Evolutionary conservation across 2,329 filamentous ascomycete species (phyloP).

Genomic region (Orbilia brochopaga): DNA sequence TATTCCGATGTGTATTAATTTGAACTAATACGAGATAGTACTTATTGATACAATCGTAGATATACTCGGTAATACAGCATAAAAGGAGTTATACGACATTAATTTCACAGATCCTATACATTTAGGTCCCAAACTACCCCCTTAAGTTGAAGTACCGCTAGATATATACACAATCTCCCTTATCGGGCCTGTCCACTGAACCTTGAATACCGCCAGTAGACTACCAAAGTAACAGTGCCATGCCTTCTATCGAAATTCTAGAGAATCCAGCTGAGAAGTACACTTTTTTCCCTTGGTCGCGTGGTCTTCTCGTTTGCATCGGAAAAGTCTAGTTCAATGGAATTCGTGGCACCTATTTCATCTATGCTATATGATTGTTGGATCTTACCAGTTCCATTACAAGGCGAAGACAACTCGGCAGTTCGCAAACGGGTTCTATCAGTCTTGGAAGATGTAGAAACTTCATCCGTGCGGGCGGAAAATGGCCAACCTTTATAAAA

Average conservation of each 20-base stretch:
- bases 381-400: constrained; percentile 5
- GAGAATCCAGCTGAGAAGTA: not conserved
- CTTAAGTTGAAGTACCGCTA: not conserved
- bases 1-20: no score
- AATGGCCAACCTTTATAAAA: no score
- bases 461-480: no score
- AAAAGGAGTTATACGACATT: no score
- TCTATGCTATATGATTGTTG: constrained; percentile 4
- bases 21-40: no score
- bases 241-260: not conserved
- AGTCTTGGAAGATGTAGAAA: not conserved
- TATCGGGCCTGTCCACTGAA: constrained; percentile 7
- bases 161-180: constrained; percentile 10
- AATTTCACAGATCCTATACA: not conserved
- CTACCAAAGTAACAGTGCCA: not conserved
- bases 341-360: constrained; percentile 14
- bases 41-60: no score
- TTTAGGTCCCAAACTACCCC: not conserved
- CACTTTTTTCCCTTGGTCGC: constrained; percentile 2
- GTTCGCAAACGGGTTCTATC: constrained; percentile 1
- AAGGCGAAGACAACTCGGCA: constrained; percentile 4
- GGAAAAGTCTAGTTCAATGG: constrained; percentile 6
- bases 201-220: not conserved
- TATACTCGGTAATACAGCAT: no score
- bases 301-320: constrained; percentile 6